A percentile compares a stretch with the other conserved stretches of the same genome.
These are phyloP conservation scores for Pisolithus thermaeus DNA, from an alignment of 1,284 basidiomycete species.

Conservation along the genomic window DNA sequence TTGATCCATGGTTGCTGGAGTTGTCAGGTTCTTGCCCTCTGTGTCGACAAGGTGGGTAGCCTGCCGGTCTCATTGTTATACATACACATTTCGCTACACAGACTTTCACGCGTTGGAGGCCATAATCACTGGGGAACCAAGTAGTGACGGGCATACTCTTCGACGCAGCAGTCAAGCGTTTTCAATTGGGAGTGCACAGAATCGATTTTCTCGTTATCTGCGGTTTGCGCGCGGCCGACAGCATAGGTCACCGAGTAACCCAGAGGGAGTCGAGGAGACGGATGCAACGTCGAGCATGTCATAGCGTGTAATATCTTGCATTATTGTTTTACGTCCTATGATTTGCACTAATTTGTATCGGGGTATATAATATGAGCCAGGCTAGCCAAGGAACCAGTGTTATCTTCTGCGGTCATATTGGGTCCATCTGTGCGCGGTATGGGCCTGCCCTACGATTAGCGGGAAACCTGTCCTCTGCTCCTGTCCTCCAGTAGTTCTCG, in stretches of 20 bases:
- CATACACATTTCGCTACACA: conserved; percentile 13
- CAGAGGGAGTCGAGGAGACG: too few relatives aligned
- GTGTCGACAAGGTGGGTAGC: conserved; percentile 73
- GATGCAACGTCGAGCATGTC: neutral
- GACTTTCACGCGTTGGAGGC: conserved; percentile 47
- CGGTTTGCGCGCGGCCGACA: conserved; percentile 52
- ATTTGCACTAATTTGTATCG: too few relatives aligned
- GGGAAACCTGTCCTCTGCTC: too few relatives aligned
- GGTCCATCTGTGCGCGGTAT: too few relatives aligned
- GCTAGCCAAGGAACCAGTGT: too few relatives aligned
- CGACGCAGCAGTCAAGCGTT: conserved; percentile 21
- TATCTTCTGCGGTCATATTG: too few relatives aligned
- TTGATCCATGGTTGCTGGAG: conserved; percentile 84
- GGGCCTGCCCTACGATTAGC: too few relatives aligned
- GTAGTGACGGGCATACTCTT: conserved; percentile 20
- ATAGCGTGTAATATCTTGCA: neutral
- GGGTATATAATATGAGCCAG: too few relatives aligned
- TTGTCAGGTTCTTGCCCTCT: conserved; percentile 89
- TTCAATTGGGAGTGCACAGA: conserved; percentile 21
- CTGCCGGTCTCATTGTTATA: neutral
- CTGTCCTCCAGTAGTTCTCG: too few relatives aligned
- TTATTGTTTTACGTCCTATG: too few relatives aligned
- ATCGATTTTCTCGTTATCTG: conserved; percentile 65
- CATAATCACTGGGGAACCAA: conserved; percentile 35
- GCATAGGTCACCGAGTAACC: conserved; percentile 4